Base-by-base conservation (phyloP, 345 rosid species). In the Carallia pectinifolia region DNA sequence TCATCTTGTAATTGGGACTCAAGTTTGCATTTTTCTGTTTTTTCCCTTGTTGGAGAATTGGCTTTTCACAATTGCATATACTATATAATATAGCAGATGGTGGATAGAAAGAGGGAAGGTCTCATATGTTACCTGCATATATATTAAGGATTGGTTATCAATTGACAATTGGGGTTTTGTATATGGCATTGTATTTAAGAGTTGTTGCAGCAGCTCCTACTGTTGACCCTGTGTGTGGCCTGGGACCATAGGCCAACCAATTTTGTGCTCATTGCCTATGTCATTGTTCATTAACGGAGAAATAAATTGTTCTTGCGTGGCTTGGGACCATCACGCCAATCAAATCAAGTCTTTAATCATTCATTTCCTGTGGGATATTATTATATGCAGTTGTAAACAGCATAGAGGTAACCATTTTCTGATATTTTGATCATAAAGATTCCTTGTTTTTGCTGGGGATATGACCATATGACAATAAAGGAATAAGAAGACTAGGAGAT, bases 21-120 rank as follows among this genome's bases (percentile, higher is more conserved):
- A 44, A 68, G 48, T n/a, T 29, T 65, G 18, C 47, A 33, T 53
- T 61, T 31, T 38, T 27, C 13, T 12, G 56, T 15, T 29, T 23
- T 12, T 54, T 3, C 13, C 47, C 19, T 53, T 27, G 29, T 36
- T 16, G 38, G 31, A 29, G 36, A 67, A 61, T 55, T 29, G 38
- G 39, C 56, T 48, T 47, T 31, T 74, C 62, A 73, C 68, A 67
- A 54, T 66, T 73, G 83, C 67, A 64, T 52, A 73, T 52, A 59
- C 12, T 23, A 64, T 69, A 27, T 37, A 10, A 64, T 69, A 27
- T 37, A 10, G 61, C 38, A 62, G 10, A 71, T 39, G 38, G 33
- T 73, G 76, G 34, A 66, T 66, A 27, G 17, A 55, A 56, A 61
- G 63, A 33, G 54, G 6, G 44, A n/a, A 30, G 10, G 19, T 18